A percentile compares a stretch with the other conserved stretches of the same genome.
Evolutionary conservation across 164 flowering plant species (phyloP).

Genomic region (Umbellularia californica): DNA sequence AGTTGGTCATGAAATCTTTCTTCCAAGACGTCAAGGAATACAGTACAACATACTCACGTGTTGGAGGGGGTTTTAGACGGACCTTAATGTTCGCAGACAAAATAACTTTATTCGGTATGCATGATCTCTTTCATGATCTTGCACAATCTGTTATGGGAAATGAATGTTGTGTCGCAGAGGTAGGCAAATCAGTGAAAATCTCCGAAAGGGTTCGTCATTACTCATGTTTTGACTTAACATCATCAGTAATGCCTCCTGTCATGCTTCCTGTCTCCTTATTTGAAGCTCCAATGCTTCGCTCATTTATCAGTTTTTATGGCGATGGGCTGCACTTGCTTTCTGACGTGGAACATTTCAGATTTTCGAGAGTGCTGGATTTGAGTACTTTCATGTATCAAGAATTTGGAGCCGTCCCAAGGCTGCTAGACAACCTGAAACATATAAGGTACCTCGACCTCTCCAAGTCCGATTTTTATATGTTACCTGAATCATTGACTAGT

Average conservation of each 20-base stretch:
- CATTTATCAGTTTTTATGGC: no score
- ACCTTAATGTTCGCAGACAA: no score
- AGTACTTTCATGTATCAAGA: no score
- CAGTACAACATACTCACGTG: constrained; percentile 8
- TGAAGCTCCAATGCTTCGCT: background rate
- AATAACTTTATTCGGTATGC: no score
- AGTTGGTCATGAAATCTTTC: background rate
- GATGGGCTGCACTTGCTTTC: no score
- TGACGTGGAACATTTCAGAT: accelerated
- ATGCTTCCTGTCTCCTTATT: background rate
- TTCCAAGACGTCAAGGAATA: background rate
- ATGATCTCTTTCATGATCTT: background rate
- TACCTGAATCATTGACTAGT: constrained; percentile 2
- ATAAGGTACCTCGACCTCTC: constrained; percentile 13
- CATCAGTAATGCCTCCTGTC: background rate
- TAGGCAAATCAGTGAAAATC: background rate
- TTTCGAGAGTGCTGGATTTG: background rate
- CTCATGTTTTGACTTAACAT: background rate
- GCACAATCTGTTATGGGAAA: constrained; percentile 1
- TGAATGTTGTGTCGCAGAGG: background rate
- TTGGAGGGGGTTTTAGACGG: no score
- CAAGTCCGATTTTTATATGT: background rate
- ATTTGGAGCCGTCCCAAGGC: no score
- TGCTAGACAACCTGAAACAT: background rate
- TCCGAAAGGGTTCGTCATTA: background rate